Base-by-base conservation (phyloP, 306 rosid species). In the Vicia faba region DNA sequence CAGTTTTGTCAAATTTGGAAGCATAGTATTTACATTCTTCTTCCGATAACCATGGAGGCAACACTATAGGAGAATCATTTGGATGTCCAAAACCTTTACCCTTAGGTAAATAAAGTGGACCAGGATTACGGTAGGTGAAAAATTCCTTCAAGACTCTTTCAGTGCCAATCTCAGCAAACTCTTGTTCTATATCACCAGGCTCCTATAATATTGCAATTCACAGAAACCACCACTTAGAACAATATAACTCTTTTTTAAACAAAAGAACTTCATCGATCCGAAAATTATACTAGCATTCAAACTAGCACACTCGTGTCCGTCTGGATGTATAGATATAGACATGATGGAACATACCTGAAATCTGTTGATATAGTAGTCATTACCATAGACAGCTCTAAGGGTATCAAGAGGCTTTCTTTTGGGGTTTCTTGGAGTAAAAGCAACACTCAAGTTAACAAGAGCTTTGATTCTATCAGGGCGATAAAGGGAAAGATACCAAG, bases 31-130 rank as follows among this genome's bases (percentile, higher is more conserved):
- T 31, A 8, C 88, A 43, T 54, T 88, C 96, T 75, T 92, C 75
- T 80, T 84, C 84, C 0, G 89, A 73, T 13, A 89, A 65, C 95
- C 93, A 92, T 25, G 85, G 54, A 11, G 98, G 93, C 78, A 89
- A 51, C 23, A 13, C 53, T 11, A 79, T 79, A 38, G 91, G 85
- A 61, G 85, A 5, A 64, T 85, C 88, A 13, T 0, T 9, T 8
- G 86, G 70, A 23, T 70, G 81, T 8, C 74, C 88, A 66, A 84
- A 85, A 2, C 72, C 83, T 61, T 77, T 80, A 1, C 90, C 89
- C 76, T 80, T 83, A 0, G 93, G 89, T 5, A 87, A 41, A 74
- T 64, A 66, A 14, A 83, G 71, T 31, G 96, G 98, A 55, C 67
- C 84, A 16, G 96, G 92, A 33, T 36, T 80, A 5, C 84, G 66